These are phyloP conservation scores for Nakazawaea wickerhamii DNA, from an alignment of 805 yeast species.

Conservation along the genomic window DNA sequence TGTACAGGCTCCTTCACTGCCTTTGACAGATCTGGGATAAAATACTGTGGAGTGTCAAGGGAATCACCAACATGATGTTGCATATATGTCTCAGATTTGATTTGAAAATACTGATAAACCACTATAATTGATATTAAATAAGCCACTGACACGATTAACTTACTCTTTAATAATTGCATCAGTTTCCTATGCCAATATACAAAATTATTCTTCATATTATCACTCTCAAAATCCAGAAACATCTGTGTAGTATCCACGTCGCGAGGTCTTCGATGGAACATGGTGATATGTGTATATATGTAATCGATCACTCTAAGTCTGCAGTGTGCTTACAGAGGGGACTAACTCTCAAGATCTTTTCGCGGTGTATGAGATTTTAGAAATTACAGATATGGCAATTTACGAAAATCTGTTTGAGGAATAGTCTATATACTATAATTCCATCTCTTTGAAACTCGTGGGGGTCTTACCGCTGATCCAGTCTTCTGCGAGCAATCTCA, in stretches of 20 bases:
- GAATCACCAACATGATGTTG: not conserved
- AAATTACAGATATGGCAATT: not conserved
- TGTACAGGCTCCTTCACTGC: not conserved
- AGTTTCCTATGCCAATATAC: not conserved
- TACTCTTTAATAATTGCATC: not conserved
- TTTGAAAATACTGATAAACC: constrained; percentile 1
- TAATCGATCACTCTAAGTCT: no score
- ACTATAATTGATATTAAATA: constrained; percentile 3
- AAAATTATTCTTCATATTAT: not conserved
- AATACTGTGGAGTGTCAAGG: not conserved
- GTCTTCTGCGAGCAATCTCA: constrained; percentile 75
- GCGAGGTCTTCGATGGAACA: not conserved
- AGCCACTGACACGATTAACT: not conserved
- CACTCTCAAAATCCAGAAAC: not conserved
- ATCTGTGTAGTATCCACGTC: not conserved
- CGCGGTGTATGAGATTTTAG: not conserved
- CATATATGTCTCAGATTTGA: not conserved
- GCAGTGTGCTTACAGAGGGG: no score
- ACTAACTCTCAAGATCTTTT: not conserved
- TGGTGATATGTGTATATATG: no score
- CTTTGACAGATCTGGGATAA: not conserved
- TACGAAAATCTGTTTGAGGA: no score
- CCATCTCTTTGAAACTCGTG: constrained; percentile 41
- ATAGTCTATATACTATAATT: constrained; percentile 14
- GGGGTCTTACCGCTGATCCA: constrained; percentile 49